phyloP scores from a whole-genome alignment of 192 early-diverging fungal species.

The Spizellomyces sp. region DNA sequence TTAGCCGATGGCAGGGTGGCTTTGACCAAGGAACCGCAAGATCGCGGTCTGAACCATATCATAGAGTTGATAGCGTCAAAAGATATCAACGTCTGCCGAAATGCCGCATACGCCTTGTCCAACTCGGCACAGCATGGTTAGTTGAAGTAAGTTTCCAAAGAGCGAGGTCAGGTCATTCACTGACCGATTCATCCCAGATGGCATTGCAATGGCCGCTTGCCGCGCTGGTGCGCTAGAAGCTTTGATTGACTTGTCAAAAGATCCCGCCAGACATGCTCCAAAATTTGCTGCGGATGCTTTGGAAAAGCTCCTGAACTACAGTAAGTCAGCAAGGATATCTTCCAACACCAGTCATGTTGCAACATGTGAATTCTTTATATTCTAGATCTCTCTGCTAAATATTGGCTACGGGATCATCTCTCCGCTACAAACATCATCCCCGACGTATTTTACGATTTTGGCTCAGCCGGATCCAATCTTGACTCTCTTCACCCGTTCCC shows the following conservation, averaged over 20 bases:
- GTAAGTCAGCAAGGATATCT: constrained; percentile 33
- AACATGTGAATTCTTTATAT: background rate
- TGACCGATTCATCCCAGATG: constrained; percentile 25
- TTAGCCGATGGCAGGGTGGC: constrained; percentile 41
- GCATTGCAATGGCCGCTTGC: constrained; percentile 50
- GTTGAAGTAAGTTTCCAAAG: background rate
- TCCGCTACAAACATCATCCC: constrained; percentile 43
- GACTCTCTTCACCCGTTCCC: constrained; percentile 40
- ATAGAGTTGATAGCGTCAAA: constrained; percentile 45
- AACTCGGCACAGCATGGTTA: constrained; percentile 47
- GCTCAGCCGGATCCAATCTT: constrained; percentile 46
- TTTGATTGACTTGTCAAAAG: constrained; percentile 44
- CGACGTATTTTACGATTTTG: constrained; percentile 59
- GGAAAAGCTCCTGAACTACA: constrained; percentile 57
- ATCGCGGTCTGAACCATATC: constrained; percentile 33
- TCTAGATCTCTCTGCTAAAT: constrained; percentile 58
- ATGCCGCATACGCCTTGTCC: constrained; percentile 54
- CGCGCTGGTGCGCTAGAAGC: constrained; percentile 51
- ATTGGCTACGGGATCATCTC: constrained; percentile 55
- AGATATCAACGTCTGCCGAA: constrained; percentile 51
- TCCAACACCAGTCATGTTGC: background rate
- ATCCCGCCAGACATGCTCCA: constrained; percentile 40
- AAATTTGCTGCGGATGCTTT: constrained; percentile 58
- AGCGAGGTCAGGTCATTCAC: background rate
- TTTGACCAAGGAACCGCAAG: constrained; percentile 37